Percentiles rank a stretch among this genome's conserved stretches.
Evolutionary conservation across 208 protist species (phyloP).

Genomic region (Leishmania mexicana): DNA sequence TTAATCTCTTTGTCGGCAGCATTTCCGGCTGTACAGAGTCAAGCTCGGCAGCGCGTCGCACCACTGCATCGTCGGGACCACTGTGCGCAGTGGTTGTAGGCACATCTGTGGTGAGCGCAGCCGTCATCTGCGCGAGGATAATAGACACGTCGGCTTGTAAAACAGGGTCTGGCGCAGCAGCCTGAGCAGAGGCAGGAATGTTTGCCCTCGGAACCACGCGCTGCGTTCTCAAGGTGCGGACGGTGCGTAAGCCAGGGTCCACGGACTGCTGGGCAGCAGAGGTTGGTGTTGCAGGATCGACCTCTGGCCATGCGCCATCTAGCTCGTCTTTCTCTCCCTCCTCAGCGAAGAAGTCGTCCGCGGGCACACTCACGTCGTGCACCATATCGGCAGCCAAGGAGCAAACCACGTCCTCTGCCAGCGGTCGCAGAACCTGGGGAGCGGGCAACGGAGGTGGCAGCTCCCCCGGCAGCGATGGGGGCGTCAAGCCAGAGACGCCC

Average conservation of each 20-base stretch:
- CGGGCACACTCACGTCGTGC: conserved; percentile 10
- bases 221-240: conserved; percentile 16
- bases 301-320: background rate
- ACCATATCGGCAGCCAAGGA: conserved; percentile 19
- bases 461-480: background rate
- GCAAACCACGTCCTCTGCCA: conserved; percentile 9
- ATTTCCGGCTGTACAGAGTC: background rate
- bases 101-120: conserved; percentile 13
- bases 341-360: conserved; percentile 25
- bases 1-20: background rate
- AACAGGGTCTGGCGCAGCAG: background rate
- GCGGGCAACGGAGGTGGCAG: background rate
- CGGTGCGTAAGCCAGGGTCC: background rate
- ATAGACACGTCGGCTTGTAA: conserved; percentile 18
- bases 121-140: conserved; percentile 28
- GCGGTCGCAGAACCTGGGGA: background rate
- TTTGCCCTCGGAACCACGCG: conserved; percentile 13
- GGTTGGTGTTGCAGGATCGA: background rate
- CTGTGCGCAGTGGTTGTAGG: background rate
- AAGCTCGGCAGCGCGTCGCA: background rate
- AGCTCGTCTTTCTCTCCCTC: background rate
- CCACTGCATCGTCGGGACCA: background rate
- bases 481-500: background rate
- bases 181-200: background rate
- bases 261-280: background rate